Conservation (phyloP, 495 filamentous ascomycete species). For the Neurospora hispaniola region DNA sequence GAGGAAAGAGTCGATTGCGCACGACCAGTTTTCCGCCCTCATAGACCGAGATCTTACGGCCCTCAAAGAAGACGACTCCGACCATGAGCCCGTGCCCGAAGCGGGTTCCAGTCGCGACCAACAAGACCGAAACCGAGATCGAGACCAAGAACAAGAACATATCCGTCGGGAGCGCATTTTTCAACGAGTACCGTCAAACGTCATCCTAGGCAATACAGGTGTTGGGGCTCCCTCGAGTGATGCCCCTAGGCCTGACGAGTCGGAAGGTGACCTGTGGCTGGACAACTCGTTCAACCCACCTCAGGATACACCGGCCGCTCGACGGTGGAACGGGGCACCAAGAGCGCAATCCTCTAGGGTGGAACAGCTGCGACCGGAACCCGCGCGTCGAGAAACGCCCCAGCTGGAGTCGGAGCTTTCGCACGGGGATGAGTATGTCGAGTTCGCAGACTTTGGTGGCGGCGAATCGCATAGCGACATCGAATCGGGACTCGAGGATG, state of each 20-base stretch:
- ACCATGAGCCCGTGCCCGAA: background rate
- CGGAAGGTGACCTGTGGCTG: background rate
- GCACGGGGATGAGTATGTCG: slow-evolving; percentile 3
- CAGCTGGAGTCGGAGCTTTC: slow-evolving; percentile 9
- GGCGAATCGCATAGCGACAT: slow-evolving; percentile 17
- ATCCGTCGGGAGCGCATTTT: background rate
- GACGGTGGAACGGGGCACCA: background rate
- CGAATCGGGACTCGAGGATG: slow-evolving; percentile 8
- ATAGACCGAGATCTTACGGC: slow-evolving; percentile 6
- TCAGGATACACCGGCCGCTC: background rate
- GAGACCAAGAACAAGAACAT: background rate
- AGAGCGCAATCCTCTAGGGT: background rate
- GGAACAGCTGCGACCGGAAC: background rate
- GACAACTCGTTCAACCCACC: background rate
- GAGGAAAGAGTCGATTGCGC: slow-evolving; percentile 11
- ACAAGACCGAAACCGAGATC: background rate
- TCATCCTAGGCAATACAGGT: background rate
- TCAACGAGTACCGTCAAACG: background rate
- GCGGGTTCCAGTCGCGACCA: background rate
- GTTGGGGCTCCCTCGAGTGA: background rate
- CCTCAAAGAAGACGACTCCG: background rate
- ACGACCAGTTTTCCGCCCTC: slow-evolving; percentile 9
- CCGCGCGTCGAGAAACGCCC: background rate
- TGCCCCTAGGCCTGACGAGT: background rate
- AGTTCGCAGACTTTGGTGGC: slow-evolving; percentile 8